Evolutionary conservation across 225 moss, liverwort and hornwort species (phyloP).

Genomic region (Marchantia polymorpha): DNA sequence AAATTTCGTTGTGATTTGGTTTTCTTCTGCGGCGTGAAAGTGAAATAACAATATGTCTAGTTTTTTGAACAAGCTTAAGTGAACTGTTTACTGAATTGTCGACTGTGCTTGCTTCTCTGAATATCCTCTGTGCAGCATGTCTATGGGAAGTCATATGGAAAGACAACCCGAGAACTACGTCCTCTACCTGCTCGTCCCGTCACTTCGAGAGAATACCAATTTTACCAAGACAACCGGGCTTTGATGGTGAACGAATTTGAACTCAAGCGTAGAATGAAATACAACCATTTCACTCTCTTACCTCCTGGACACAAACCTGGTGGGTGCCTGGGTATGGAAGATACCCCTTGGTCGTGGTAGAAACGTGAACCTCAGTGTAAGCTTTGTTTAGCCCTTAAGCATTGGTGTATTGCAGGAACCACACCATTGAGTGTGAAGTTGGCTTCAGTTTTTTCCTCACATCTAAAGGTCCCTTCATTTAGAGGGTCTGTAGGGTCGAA

Average conservation of each 20-base stretch:
- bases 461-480: constrained; percentile 7
- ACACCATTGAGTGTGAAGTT: not conserved
- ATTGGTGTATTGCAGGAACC: not conserved
- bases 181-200: constrained; percentile 62
- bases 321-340: constrained; percentile 55
- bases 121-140: constrained; percentile 57
- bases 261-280: constrained; percentile 69
- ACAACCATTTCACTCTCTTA: constrained; percentile 58
- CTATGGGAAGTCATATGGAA: constrained; percentile 78
- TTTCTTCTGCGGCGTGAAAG: not conserved
- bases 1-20: not conserved
- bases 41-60: not conserved
- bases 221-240: constrained; percentile 71
- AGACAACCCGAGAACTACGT: constrained; percentile 57
- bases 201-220: constrained; percentile 67
- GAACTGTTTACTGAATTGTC: not conserved
- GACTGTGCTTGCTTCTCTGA: not conserved
- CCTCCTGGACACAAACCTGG: constrained; percentile 55
- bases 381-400: not conserved
- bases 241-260: constrained; percentile 80
- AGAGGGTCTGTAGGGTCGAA: not conserved
- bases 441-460: not conserved
- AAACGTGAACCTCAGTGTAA: constrained; percentile 4
- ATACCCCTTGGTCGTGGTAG: constrained; percentile 54
- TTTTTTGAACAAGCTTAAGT: not conserved